Evolutionary conservation across 805 yeast genomes (phyloP).

Genomic region (Wickerhamomyces bovis): DNA sequence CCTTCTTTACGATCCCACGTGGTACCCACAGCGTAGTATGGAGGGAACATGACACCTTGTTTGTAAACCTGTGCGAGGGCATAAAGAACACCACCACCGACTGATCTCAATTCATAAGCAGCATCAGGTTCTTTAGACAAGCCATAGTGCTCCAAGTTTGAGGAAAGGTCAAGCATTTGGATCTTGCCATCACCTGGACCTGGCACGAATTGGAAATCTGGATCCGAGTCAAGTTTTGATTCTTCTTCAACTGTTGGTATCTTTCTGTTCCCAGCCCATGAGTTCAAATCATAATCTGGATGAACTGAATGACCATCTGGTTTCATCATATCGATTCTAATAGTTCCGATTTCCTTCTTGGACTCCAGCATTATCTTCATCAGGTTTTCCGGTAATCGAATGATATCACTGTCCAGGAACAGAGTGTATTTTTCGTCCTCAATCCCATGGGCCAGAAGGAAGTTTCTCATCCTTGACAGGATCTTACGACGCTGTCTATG

Average conservation of each 20-base stretch:
- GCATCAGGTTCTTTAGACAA: conserved; percentile 3
- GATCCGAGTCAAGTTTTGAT: conserved; percentile 8
- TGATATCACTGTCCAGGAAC: conserved; percentile 28
- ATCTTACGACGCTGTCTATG: conserved; percentile 22
- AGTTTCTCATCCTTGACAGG: conserved; percentile 23
- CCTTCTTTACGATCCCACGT: conserved; percentile 43
- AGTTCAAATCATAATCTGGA: conserved; percentile 29
- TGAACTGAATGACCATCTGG: conserved; percentile 8
- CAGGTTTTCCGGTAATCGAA: conserved; percentile 21
- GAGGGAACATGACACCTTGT: conserved; percentile 43
- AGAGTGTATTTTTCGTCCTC: conserved; percentile 24
- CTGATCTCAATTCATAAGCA: conserved; percentile 32
- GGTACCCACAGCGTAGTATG: conserved; percentile 39
- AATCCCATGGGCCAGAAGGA: conserved; percentile 19
- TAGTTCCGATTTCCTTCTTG: conserved; percentile 26
- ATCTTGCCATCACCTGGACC: conserved; percentile 8
- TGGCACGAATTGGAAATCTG: conserved; percentile 14
- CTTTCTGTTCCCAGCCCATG: conserved; percentile 29
- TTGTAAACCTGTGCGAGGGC: conserved; percentile 36
- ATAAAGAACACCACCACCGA: conserved; percentile 47
- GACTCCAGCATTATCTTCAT: conserved; percentile 20
- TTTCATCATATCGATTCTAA: conserved; percentile 23
- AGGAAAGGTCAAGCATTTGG: conserved; percentile 10
- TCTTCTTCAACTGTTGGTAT: conserved; percentile 21
- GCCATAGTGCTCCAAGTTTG: conserved; percentile 8